phyloP scores from a whole-genome alignment of 1,139 yeast genomes.

The Chernovozyma sophiae-reginae region DNA sequence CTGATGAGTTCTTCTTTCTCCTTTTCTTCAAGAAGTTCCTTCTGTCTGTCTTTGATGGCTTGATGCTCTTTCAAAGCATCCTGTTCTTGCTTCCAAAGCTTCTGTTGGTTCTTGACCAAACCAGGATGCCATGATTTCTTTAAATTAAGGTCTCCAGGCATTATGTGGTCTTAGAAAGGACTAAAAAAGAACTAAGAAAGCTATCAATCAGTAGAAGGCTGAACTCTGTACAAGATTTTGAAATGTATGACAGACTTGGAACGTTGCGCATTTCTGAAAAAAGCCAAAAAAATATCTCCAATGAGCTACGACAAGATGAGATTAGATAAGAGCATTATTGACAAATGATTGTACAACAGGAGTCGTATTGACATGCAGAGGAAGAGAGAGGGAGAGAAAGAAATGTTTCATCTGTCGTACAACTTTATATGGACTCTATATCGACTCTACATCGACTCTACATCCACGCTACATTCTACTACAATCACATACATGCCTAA shows the following conservation, averaged over 20 bases:
- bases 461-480: no score
- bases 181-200: neutral
- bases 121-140: conserved; percentile 98
- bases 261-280: no score
- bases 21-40: conserved; percentile 61
- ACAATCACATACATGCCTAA: no score
- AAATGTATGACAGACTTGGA: no score
- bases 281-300: neutral
- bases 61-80: conserved; percentile 69
- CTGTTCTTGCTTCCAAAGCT: conserved; percentile 83
- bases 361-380: no score
- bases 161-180: conserved; percentile 9
- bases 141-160: conserved; percentile 80
- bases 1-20: conserved; percentile 57
- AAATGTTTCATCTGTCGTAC: no score
- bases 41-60: conserved; percentile 58
- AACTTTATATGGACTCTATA: no score
- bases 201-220: neutral
- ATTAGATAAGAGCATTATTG: neutral
- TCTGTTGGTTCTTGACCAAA: conserved; percentile 75
- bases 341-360: no score
- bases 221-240: no score
- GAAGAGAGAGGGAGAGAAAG: no score
- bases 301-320: neutral
- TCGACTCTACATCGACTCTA: no score